These are phyloP conservation scores for Annona squamosa DNA, from an alignment of 164 flowering plant genomes.

Conservation along the genomic window DNA sequence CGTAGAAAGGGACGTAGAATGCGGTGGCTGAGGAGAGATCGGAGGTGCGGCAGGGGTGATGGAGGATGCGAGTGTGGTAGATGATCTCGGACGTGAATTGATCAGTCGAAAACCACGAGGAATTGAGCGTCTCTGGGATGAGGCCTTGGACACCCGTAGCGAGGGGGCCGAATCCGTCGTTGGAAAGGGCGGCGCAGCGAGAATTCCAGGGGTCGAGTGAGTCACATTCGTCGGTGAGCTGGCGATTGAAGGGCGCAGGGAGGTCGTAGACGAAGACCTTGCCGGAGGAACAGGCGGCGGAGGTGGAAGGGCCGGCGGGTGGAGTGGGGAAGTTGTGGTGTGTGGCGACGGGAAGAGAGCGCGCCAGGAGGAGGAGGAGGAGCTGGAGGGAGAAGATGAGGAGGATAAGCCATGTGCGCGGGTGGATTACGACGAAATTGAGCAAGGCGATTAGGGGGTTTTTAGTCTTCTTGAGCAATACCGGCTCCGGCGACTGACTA, in stretches of 20 bases:
- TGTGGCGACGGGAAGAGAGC: constrained; percentile 13
- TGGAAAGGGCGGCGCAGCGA: constrained; percentile 50
- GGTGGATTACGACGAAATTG: constrained; percentile 15
- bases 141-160: constrained; percentile 20
- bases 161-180: constrained; percentile 72
- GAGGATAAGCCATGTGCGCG: constrained; percentile 26
- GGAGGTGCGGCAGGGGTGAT: constrained; percentile 60
- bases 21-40: constrained; percentile 64
- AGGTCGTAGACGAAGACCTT: constrained; percentile 69
- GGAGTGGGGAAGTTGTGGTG: constrained; percentile 13
- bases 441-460: constrained; percentile 12
- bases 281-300: constrained; percentile 30
- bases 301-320: neutral
- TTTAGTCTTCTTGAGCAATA: constrained; percentile 5
- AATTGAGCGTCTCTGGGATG: constrained; percentile 37
- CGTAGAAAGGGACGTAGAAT: constrained; percentile 84
- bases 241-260: constrained; percentile 51
- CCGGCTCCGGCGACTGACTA: constrained; percentile 6
- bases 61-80: constrained; percentile 60
- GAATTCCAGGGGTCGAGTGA: constrained; percentile 67
- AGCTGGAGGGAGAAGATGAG: constrained; percentile 21
- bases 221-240: constrained; percentile 44
- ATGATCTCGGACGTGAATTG: constrained; percentile 74
- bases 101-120: constrained; percentile 73
- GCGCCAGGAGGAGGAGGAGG: constrained; percentile 14